Conservation (phyloP, 768 basidiomycete species). For the Termitomyces eurrhizus region DNA sequence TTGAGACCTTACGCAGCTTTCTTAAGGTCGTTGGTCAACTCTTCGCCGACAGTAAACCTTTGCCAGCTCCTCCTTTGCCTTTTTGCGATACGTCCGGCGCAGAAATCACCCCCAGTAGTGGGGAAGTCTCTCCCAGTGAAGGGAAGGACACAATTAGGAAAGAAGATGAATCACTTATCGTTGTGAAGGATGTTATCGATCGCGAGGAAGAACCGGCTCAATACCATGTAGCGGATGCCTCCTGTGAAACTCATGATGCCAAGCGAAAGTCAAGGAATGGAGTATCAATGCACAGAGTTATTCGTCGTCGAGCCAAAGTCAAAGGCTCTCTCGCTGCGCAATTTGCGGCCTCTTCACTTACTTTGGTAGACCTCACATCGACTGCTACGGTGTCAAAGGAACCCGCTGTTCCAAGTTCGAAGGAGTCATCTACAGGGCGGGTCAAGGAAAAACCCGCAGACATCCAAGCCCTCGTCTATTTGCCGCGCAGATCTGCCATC, state of each 20-base stretch:
- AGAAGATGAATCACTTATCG: constrained; percentile 7
- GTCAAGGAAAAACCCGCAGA: constrained; percentile 7
- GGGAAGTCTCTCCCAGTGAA: background rate
- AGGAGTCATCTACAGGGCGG: constrained; percentile 6
- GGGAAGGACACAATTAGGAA: background rate
- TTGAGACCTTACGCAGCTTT: constrained; percentile 28
- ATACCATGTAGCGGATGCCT: background rate
- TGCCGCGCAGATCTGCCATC: constrained; percentile 24
- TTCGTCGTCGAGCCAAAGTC: constrained; percentile 12
- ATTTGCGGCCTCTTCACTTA: constrained; percentile 3
- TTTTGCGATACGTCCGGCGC: background rate
- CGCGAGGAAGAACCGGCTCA: background rate
- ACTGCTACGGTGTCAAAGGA: background rate
- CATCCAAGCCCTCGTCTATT: constrained; percentile 7
- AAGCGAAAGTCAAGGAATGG: constrained; percentile 7
- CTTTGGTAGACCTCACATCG: constrained; percentile 1
- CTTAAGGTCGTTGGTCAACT: constrained; percentile 26
- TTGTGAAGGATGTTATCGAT: constrained; percentile 14
- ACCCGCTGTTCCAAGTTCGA: background rate
- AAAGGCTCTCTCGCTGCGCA: constrained; percentile 9
- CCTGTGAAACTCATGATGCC: background rate
- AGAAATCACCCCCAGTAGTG: background rate
- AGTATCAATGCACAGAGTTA: constrained; percentile 15
- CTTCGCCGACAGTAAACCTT: constrained; percentile 17
- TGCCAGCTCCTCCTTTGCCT: constrained; percentile 19